phyloP scores from a whole-genome alignment of 139 green algal genomes.

The Nannochloris sp. region DNA sequence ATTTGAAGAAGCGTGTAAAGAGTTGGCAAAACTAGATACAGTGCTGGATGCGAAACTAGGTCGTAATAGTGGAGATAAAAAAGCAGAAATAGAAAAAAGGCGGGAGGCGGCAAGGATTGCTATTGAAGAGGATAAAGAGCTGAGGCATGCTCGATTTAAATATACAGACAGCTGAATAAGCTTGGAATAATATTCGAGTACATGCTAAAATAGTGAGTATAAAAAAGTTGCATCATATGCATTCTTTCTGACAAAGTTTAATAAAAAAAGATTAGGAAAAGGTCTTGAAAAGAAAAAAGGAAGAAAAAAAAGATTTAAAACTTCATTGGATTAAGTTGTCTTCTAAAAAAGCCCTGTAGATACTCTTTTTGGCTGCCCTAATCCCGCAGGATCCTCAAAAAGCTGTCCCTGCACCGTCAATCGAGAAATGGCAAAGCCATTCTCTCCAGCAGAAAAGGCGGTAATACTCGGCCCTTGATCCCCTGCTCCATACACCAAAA shows the following conservation, averaged over 20 bases:
- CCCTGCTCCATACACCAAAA: not conserved
- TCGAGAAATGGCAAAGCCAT: too few species aligned
- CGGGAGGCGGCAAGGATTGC: not conserved
- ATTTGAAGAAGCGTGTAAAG: conserved; percentile 20
- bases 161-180: not conserved
- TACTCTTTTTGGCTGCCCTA: too few species aligned
- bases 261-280: too few species aligned
- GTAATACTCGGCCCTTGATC: not conserved
- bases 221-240: too few species aligned
- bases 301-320: too few species aligned
- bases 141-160: conserved; percentile 1
- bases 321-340: too few species aligned
- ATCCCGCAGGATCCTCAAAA: too few species aligned
- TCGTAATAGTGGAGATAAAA: not conserved
- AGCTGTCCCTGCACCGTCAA: too few species aligned
- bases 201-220: not conserved
- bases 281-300: too few species aligned
- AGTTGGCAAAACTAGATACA: conserved; percentile 18
- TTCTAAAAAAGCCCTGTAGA: too few species aligned
- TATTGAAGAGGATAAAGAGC: conserved; percentile 5
- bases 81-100: not conserved
- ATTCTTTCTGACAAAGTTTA: too few species aligned
- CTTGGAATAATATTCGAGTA: not conserved
- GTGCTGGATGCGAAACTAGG: conserved; percentile 10
- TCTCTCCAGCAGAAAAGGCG: not conserved